Evolutionary conservation across 345 rosid species (phyloP), one percentile per base, ranked within the genome.

Genomic region (Heritiera fomes): DNA sequence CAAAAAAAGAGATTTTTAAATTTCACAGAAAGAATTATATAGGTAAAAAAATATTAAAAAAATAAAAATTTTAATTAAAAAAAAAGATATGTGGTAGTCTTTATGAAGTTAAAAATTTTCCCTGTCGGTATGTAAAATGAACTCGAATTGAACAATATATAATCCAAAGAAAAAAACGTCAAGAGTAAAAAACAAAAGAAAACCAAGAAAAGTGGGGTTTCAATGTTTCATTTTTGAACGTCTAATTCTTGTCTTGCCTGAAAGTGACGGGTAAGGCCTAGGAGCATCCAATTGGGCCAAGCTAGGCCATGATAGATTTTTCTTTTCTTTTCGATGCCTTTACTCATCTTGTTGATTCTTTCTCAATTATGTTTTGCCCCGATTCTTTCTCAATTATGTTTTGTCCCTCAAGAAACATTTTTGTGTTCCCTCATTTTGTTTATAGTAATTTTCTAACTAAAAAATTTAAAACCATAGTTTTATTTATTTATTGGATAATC

Each of bases 201-300:
- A 10, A 23, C 5, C 9, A 68, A 20, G 73, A 30, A 34, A 38
- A 53, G 71, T 71, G 71, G 43, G 58, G 77, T 61, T 75, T 23
- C 53, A 23, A 62, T 71, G 41, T 23, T 20, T 75, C 67, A 38
- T 17, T 10, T 34, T 34, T 34, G 38, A 34, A 34, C 8, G 50
- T 66, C 50, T 50, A 41, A 41, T n/a, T 41, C 71, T 18, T 71
- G 76, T 45, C 46, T 73, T 47, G 78, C 64, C 59, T 46, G 76
- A 82, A 20, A 64, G 65, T 20, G 81, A 82, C 11, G 23, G 64
- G 41, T 73, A 71, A 78, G 45, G 63, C 75, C 69, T 30, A 58
- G 18, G 2, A 17, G 32, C 7, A 9, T 40, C 65, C 18, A 23
- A 45, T 64, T 75, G 79, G 77, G 49, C 69, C 47, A 52, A 15